phyloP scores from a whole-genome alignment of 192 early-diverging fungal genomes.

The Backusella parvicylindrica region DNA sequence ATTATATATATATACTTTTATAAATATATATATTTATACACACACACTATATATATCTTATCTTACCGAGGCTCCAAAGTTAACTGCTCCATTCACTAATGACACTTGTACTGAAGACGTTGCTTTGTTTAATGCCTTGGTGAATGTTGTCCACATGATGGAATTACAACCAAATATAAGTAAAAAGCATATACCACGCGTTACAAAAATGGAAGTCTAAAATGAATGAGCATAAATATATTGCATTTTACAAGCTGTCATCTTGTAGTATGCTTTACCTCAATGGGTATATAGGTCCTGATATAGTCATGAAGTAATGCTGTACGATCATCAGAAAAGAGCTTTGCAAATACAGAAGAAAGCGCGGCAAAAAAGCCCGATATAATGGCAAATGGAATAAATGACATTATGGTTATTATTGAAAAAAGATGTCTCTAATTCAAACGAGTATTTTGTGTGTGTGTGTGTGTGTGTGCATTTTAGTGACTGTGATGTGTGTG shows the following conservation, averaged over 20 bases:
- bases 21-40: neutral
- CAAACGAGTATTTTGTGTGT: too few species aligned
- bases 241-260: too few species aligned
- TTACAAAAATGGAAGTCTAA: constrained; percentile 19
- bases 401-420: constrained; percentile 13
- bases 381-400: constrained; percentile 45
- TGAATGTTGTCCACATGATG: constrained; percentile 87
- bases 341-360: constrained; percentile 80
- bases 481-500: neutral
- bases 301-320: constrained; percentile 25
- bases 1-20: too few species aligned
- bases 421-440: too few species aligned
- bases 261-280: neutral
- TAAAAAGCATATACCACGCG: constrained; percentile 50
- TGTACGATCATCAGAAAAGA: constrained; percentile 58
- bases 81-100: constrained; percentile 74
- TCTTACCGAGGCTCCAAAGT: constrained; percentile 70
- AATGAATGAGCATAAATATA: neutral
- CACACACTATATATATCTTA: too few species aligned
- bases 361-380: constrained; percentile 74
- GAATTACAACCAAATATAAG: constrained; percentile 71
- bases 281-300: constrained; percentile 12
- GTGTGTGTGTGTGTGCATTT: neutral
- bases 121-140: constrained; percentile 75
- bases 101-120: constrained; percentile 74